phyloP scores from a whole-genome alignment of 805 yeast genomes.

The Wickerhamiella sorbophila region DNA sequence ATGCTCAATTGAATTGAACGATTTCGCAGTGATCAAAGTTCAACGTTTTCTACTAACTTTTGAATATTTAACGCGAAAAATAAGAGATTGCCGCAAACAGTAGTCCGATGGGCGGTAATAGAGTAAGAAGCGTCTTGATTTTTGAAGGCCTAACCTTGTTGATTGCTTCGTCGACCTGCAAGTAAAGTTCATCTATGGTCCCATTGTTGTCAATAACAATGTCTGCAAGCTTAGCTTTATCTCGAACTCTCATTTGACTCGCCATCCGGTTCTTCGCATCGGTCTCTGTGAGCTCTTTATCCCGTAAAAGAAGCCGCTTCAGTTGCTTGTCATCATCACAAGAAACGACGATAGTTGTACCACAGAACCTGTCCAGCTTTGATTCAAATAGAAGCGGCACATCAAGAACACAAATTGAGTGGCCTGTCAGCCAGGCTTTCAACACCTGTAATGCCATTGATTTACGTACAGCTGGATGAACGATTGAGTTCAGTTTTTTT shows the following conservation, averaged over 20 bases:
- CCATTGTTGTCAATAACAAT: constrained; percentile 50
- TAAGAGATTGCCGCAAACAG: neutral
- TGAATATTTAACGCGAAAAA: neutral
- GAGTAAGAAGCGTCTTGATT: neutral
- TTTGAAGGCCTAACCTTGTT: constrained; percentile 6
- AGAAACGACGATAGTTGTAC: constrained; percentile 50
- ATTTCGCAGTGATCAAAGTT: no score
- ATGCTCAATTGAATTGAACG: no score
- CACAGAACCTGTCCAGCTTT: constrained; percentile 56
- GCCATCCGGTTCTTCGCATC: constrained; percentile 62
- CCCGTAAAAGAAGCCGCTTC: constrained; percentile 48
- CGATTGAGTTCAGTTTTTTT: constrained; percentile 48
- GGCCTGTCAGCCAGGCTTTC: constrained; percentile 41
- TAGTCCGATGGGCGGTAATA: constrained; percentile 5
- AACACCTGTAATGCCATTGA: constrained; percentile 48
- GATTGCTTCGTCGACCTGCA: constrained; percentile 31
- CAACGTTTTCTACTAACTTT: no score
- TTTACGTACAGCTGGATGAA: constrained; percentile 75
- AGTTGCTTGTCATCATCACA: constrained; percentile 47
- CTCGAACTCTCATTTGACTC: constrained; percentile 58
- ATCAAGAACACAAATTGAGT: constrained; percentile 58
- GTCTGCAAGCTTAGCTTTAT: constrained; percentile 47
- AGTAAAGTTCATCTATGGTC: constrained; percentile 31
- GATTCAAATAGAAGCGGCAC: constrained; percentile 85
- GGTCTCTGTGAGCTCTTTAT: constrained; percentile 45